Evolutionary conservation across 1,139 yeast genomes (phyloP).

Genomic region (Candida gigantensis): DNA sequence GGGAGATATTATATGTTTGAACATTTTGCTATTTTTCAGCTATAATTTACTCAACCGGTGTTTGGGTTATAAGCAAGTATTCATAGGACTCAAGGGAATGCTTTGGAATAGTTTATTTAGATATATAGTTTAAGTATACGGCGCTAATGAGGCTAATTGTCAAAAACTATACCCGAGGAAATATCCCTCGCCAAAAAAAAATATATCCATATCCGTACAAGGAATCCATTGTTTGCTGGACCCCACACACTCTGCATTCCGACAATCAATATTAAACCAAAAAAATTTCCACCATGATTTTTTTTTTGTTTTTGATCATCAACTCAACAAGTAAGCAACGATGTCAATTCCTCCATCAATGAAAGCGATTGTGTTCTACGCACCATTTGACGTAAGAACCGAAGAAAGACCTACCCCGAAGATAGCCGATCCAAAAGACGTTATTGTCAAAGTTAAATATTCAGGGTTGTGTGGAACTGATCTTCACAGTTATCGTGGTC

Average conservation of each 20-base stretch:
- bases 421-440: constrained; percentile 44
- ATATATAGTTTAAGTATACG: constrained; percentile 11
- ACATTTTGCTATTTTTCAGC: constrained; percentile 19
- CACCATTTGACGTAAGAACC: constrained; percentile 46
- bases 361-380: constrained; percentile 61
- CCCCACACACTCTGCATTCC: too few species aligned
- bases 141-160: too few species aligned
- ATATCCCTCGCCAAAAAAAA: too few species aligned
- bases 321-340: too few species aligned
- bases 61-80: constrained; percentile 12
- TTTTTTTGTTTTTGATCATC: too few species aligned
- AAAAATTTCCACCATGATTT: too few species aligned
- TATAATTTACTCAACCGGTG: constrained; percentile 14
- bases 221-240: too few species aligned
- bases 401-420: constrained; percentile 47
- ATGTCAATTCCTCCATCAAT: constrained; percentile 27
- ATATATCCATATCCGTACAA: too few species aligned
- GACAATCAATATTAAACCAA: too few species aligned
- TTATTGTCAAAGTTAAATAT: constrained; percentile 50
- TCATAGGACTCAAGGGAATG: constrained; percentile 10
- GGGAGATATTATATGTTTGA: constrained; percentile 33
- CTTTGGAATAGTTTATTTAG: constrained; percentile 11
- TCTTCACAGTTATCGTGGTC: constrained; percentile 61
- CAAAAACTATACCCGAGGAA: too few species aligned
- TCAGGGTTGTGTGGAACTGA: constrained; percentile 67